Evolutionary conservation across 345 rosid genomes (phyloP).

Genomic region (Trapa incisa): DNA sequence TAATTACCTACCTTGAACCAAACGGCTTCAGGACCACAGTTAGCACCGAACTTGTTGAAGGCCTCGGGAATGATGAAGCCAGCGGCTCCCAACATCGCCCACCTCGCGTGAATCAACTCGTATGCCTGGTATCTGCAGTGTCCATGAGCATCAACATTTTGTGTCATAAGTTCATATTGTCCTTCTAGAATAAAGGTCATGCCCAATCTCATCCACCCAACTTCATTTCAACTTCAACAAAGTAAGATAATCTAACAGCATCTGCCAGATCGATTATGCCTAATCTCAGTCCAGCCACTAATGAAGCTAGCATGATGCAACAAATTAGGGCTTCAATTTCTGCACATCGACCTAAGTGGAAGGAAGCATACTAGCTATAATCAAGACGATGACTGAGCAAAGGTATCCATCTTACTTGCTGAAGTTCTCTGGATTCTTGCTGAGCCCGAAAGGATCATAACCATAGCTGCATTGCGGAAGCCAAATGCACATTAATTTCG

Average conservation of each 20-base stretch:
- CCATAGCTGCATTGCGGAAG: conserved; percentile 54
- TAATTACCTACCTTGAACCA: conserved; percentile 64
- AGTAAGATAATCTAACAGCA: too few relatives aligned
- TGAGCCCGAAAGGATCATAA: conserved; percentile 87
- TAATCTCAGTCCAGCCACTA: too few relatives aligned
- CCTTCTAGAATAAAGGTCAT: too few relatives aligned
- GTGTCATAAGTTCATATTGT: too few relatives aligned
- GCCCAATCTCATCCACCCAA: too few relatives aligned
- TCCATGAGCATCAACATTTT: background rate
- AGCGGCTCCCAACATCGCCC: conserved; percentile 99
- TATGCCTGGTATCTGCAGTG: conserved; percentile 67
- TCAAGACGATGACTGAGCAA: background rate
- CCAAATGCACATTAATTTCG: background rate
- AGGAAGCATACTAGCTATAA: too few relatives aligned
- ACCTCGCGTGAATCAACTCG: conserved; percentile 84
- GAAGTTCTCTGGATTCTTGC: conserved; percentile 94
- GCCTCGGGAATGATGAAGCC: conserved; percentile 93
- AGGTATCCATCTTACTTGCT: conserved; percentile 45
- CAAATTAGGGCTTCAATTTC: too few relatives aligned
- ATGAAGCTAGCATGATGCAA: too few relatives aligned
- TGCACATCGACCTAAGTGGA: too few relatives aligned
- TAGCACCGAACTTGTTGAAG: conserved; percentile 89
- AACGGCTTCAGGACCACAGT: conserved; percentile 98
- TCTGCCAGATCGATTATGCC: too few relatives aligned
- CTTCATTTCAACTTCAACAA: too few relatives aligned